Base-by-base conservation (phyloP, 306 rosid species). In the Phaseolus lunatus region DNA sequence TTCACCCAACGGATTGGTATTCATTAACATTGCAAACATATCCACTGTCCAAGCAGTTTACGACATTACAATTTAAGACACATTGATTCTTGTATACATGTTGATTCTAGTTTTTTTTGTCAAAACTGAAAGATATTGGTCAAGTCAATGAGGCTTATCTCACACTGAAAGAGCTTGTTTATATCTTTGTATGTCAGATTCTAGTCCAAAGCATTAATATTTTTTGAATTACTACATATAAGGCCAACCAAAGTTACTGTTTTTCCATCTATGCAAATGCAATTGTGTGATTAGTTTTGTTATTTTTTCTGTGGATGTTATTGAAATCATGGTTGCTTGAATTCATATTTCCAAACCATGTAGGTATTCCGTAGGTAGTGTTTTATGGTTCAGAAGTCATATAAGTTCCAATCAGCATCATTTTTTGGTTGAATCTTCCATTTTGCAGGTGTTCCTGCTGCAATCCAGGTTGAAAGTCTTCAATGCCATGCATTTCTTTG, bases 401-500 rank as follows among this genome's bases (percentile, higher is more conserved):
- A 18, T 61, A 48, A 69, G 16, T 53, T 12, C 77, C 39, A 47
- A 47, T 57, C 57, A 53, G 63, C 58, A 31, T 78, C 27, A 56
- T 80, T 44, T 29, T 70, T 78, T 56, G 52, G 24, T 56, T 76
- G 64, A 64, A 47, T 61, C 39, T 80, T 86, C 43, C 22, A 48
- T 69, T 75, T 75, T 85, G 71, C 81, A 95, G 98, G 88, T 77
- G 86, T 89, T 81, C 93, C 96, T 78, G 73, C 75, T 81, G 84
- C 87, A n/a, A 92, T 90, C 47, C 97, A 90, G 88, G 80, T 92
- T 72, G 96, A 89, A 87, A 91, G 96, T 84, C 97, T 95, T 54
- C 81, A 86, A 65, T 90, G 93, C 80, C 90, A 88, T 81, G 80
- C 87, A 23, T 85, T 80, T 82, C 92, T 90, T 66, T 92, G 95